Conservation (phyloP, 305 asterid species). For the Solanum hybrid region DNA sequence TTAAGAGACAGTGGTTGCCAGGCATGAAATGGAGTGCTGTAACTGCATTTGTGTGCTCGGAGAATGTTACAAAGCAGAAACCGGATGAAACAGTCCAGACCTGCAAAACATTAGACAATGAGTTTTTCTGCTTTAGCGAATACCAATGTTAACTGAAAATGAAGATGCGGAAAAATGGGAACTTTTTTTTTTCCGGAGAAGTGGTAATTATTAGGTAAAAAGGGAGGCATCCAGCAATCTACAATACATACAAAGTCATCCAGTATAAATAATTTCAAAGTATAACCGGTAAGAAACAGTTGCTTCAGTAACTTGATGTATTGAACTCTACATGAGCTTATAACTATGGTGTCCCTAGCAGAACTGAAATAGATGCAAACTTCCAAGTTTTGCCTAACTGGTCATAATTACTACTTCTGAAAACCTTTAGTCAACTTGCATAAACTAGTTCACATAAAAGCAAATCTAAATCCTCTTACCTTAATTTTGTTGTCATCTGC, state of each 20-base stretch:
- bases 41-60: conserved; percentile 90
- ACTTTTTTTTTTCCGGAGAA: neutral
- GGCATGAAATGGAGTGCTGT: conserved; percentile 92
- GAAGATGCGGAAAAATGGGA: neutral
- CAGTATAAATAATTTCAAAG: neutral
- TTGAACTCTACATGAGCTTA: neutral
- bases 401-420: neutral
- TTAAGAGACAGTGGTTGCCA: conserved; percentile 73
- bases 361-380: neutral
- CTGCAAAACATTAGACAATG: conserved; percentile 30
- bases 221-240: neutral
- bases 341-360: neutral
- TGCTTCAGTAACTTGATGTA: neutral
- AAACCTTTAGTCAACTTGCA: neutral
- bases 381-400: neutral
- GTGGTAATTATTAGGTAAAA: neutral
- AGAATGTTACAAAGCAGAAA: conserved; percentile 81
- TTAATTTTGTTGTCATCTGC: conserved; percentile 97
- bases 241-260: neutral
- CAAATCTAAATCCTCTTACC: conserved; percentile 27
- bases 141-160: neutral
- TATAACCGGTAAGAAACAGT: neutral
- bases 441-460: neutral
- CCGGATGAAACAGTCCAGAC: conserved; percentile 96
- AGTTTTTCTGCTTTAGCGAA: conserved; percentile 4